Evolutionary conservation across 2,329 filamentous ascomycete genomes (phyloP), one percentile per base, ranked within the genome.

Genomic region (Aspergillus felis): DNA sequence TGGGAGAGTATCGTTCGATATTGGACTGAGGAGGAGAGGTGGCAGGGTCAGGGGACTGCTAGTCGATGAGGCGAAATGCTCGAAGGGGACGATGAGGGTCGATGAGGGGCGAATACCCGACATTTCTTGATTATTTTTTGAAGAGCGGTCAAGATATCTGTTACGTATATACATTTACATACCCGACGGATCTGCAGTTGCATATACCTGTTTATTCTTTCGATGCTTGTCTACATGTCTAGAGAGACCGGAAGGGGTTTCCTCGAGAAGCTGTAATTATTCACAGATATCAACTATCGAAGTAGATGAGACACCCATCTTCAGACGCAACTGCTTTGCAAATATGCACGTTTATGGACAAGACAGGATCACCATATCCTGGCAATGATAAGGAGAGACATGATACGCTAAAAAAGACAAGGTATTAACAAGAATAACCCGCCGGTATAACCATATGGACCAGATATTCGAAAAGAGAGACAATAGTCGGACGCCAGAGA

Each of bases 1-100:
- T 79, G 73, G 67, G 78, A 81, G 65, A 76, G 76, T 53, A 61
- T 81, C 54, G 74, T 81, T 25, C 70, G 78, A 55, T 81, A 74
- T 64, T 80, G 71, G 73, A 80, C 78, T 9, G 70, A 64, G 52
- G 76, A 79, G 67, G 76, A 78, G 68, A 71, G 77, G 57, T 80
- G 77, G 77, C 66, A 69, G 38, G 76, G 74, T n/a, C 62, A 47
- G 47, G 58, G 54, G 14, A 61, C 56, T 47, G 22, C 17, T 47
- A 20, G 22, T 24, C 44, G 22, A 1, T 47, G 44, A 46, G 32
- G 14, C 32, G 12, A 35, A 14, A 35, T 2, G 32, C 32, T 35
- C 4, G 12, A 14, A 6, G 32, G 32, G 29, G 12, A 5, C 12
- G 32, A 35, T 17, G 32, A 35, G 32, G 29, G 12, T 5, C 12